These are phyloP conservation scores for Geotrichum reessii DNA, from an alignment of 1,139 yeast species.

Conservation along the genomic window DNA sequence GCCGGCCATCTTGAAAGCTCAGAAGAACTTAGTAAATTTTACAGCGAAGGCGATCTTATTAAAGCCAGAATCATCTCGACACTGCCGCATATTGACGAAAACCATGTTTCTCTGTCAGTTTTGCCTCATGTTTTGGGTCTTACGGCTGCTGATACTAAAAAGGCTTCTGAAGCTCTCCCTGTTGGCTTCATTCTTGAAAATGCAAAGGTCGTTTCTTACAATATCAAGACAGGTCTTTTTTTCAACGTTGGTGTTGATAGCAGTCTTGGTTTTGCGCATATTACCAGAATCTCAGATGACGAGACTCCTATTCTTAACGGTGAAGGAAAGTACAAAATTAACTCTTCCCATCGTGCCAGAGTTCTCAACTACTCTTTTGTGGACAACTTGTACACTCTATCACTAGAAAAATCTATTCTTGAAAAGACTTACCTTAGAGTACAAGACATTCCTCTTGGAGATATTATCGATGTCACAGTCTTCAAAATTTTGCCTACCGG, in stretches of 20 bases:
- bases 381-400: slow-evolving; percentile 62
- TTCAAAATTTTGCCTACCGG: slow-evolving; percentile 57
- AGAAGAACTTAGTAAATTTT: slow-evolving; percentile 54
- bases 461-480: slow-evolving; percentile 43
- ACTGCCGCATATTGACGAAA: slow-evolving; percentile 40
- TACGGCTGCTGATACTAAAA: slow-evolving; percentile 14
- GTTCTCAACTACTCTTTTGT: slow-evolving; percentile 61
- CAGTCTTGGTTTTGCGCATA: slow-evolving; percentile 40
- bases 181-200: slow-evolving; percentile 65
- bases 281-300: slow-evolving; percentile 59
- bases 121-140: slow-evolving; percentile 49
- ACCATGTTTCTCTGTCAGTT: slow-evolving; percentile 57
- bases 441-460: slow-evolving; percentile 74
- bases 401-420: slow-evolving; percentile 61
- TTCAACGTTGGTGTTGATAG: slow-evolving; percentile 41
- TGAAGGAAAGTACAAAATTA: slow-evolving; percentile 44
- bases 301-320: slow-evolving; percentile 40
- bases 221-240: slow-evolving; percentile 38
- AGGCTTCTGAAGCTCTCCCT: slow-evolving; percentile 55
- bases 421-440: slow-evolving; percentile 59
- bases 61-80: slow-evolving; percentile 68
- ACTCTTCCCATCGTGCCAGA: slow-evolving; percentile 70
- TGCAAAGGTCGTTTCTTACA: slow-evolving; percentile 52
- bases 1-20: slow-evolving; percentile 44
- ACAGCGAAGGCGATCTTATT: slow-evolving; percentile 57